Percentiles rank a stretch among this genome's conserved stretches.
These are phyloP conservation scores for Blastomyces gilchristii DNA, from an alignment of 2,329 filamentous ascomycete genomes.

Conservation along the genomic window DNA sequence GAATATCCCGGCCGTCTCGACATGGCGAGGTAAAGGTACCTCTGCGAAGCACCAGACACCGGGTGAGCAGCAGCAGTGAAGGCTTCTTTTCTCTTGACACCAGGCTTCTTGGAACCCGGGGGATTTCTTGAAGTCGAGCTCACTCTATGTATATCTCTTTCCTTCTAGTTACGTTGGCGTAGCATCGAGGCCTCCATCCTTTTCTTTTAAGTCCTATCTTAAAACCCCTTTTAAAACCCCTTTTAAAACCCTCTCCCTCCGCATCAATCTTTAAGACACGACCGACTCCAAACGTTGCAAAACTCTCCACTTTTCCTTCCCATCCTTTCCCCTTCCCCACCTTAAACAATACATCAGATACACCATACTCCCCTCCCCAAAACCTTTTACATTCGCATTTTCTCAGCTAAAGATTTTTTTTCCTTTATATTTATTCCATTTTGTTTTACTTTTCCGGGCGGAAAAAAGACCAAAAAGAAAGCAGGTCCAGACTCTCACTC, in stretches of 20 bases:
- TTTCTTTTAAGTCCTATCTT: background rate
- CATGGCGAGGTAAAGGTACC: slow-evolving; percentile 88
- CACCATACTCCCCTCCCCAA: background rate
- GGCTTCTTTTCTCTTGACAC: background rate
- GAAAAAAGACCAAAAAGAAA: background rate
- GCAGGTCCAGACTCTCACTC: background rate
- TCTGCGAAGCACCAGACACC: slow-evolving; percentile 69
- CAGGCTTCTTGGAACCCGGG: background rate
- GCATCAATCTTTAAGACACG: background rate
- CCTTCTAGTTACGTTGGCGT: background rate
- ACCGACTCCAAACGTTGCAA: background rate
- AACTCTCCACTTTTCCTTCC: background rate
- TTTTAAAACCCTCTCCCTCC: too few species aligned
- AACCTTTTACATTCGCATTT: too few species aligned
- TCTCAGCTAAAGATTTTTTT: background rate
- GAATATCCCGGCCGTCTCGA: slow-evolving; percentile 90
- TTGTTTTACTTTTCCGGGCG: background rate
- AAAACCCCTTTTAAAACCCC: too few species aligned
- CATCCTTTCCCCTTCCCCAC: background rate
- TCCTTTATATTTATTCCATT: background rate
- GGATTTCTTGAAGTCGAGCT: background rate
- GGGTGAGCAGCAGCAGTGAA: slow-evolving; percentile 3
- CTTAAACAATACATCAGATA: background rate
- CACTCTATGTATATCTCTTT: background rate
- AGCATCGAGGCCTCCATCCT: too few species aligned